Percentiles rank a stretch among this genome's conserved stretches.
phyloP scores from a whole-genome alignment of 164 flowering plant species.

The Magnolia sinica region DNA sequence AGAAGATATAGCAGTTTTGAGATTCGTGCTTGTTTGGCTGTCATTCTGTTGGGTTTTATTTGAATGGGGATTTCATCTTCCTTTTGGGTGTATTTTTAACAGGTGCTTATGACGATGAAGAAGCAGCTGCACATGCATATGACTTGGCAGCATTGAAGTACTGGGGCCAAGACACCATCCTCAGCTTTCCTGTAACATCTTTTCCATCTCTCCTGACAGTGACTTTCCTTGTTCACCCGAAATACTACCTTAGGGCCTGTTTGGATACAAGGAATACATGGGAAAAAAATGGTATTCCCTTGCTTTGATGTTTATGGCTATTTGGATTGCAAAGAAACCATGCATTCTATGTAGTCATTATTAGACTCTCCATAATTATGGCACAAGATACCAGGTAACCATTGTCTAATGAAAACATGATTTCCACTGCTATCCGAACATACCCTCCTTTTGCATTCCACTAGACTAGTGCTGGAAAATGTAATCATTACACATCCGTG shows the following conservation, averaged over 20 bases:
- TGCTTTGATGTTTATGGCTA: no score
- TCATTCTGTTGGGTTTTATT: background rate
- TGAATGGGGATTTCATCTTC: background rate
- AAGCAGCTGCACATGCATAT: conserved; percentile 91
- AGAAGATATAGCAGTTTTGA: background rate
- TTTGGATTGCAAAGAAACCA: no score
- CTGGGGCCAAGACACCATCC: conserved; percentile 83
- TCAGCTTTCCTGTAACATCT: conserved; percentile 72
- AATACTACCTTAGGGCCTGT: background rate
- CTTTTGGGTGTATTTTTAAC: background rate
- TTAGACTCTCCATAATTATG: no score
- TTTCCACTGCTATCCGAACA: no score
- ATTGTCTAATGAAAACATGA: no score
- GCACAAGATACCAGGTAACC: no score
- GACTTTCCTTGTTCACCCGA: background rate
- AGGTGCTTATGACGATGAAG: conserved; percentile 97
- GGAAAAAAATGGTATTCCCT: no score
- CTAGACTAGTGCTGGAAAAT: no score
- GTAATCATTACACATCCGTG: no score
- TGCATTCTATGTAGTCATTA: no score
- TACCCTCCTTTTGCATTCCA: no score
- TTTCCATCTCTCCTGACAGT: background rate
- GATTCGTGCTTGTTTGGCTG: background rate
- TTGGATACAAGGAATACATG: no score
- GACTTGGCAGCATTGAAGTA: conserved; percentile 93